Evolutionary conservation across 805 yeast species (phyloP), one percentile per base, ranked within the genome.

Genomic region (Myxozyma sirexii): DNA sequence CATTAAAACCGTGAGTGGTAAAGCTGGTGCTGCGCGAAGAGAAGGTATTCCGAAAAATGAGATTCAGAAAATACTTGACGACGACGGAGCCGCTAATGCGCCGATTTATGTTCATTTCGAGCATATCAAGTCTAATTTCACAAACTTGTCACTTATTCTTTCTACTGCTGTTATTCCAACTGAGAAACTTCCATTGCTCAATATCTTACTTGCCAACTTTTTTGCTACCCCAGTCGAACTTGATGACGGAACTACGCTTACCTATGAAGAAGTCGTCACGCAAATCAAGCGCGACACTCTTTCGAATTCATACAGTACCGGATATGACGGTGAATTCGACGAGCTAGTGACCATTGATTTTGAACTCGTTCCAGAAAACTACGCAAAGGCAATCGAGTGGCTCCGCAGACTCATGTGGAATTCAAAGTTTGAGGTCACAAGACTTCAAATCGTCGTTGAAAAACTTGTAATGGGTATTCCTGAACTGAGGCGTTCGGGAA

Each of bases 21-120:
- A 82, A 6, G 83, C 84, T 7, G 87, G 90, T 1, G 65, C 73
- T 15, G 78, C 83, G 10, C 33, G 43, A 10, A n/a, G 23, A n/a
- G 29, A 21, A 38, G 37, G 23, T 13, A 21, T 26, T 3, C 15
- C 35, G 29, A 12, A 1, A 23, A 45, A 47, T 21, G 56, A 51
- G 8, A 35, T 69, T 6, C 74, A 73, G 61, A 44, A 50, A 33
- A 37, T 62, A 15, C 53, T 71, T 15, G 54, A 57, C 23, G 37
- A 17, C 2, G 68, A 68, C 26, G 55, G 38, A 17, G 42, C 33
- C 13, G 29, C 58, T 1, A 76, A 80, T 52, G 79, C 87, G 62
- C 90, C 92, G 3, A 72, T 92, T 39, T 85, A 84, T 62, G 71
- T 92, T 53, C 94, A 90, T 70, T 80, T 88, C 67, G 97, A 94